Base-by-base conservation (phyloP, 345 rosid genomes). In the Eucalyptus cloeziana region DNA sequence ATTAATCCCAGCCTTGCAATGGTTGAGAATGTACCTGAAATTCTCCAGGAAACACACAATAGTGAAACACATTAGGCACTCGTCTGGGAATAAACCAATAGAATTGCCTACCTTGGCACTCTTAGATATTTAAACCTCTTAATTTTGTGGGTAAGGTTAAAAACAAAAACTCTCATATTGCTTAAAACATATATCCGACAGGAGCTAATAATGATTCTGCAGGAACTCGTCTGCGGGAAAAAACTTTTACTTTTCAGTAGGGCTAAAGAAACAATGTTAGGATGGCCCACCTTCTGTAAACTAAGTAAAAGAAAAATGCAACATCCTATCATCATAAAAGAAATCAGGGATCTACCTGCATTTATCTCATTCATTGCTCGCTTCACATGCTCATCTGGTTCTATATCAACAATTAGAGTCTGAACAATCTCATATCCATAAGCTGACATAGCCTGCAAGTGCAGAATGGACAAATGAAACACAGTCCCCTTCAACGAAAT, bases 361-460 rank as follows among this genome's bases (percentile, higher is more conserved):
- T 95, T 96, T 86, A 96, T 95, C 93, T 95, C 96, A 89, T 96
- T 96, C 97, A 96, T 96, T 67, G 98, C 97, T 52, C 95, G 90
- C 95, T 96, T 95, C 52, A 96, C 97, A 25, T 92, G 96, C 49
- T 91, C 97, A 91, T 95, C 96, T 83, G 98, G 98, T 92, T 96
- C 96, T 3, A 95, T 93, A 88, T 95, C 97, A 85, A 95, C 96
- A 30, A 96, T 96, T 24, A 96, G 95, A 67, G 98, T 95, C 92
- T 96, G 97, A 88, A 96, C 97, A 45, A 96, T 96, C 96, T 96
- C 95, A 54, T 88, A 96, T 3, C 97, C 97, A 87, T 96, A 96
- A 91, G 94, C 97, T 2, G 98, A 94, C 98, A 94, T 95, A 89
- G 98, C 96, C 97, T 95, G 88, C 50, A 40, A 37, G 13, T 44